Evolutionary conservation across 2,329 filamentous ascomycete species (phyloP), one percentile per base, ranked within the genome.

Genomic region (Colletotrichum eremochloae): DNA sequence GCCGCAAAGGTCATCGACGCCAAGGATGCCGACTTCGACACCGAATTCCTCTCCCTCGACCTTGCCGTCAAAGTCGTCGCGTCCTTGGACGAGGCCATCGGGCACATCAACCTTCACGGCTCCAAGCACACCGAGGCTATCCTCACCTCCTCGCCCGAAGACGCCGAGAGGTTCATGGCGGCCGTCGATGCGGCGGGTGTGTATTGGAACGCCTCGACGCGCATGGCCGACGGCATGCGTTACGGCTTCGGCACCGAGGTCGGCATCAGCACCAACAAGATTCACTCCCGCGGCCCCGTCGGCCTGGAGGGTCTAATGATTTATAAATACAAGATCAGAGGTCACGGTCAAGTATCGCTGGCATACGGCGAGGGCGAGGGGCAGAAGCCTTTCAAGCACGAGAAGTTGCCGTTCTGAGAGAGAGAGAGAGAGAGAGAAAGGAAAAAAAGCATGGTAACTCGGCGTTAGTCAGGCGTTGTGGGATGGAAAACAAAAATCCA

Each of bases 181-280:
- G 90, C 90, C 71, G 90, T 98, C 63, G 96, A 98, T 83, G 94
- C 94, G 38, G 93, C 95, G 0, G 96, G 95, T 64, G 95, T 96
- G 24, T 99, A 97, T 87, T 98, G 96, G 95, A 99, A 99, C 81
- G 94, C 95, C 9, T 97, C 94, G 33, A 97, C 94, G 11, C 90
- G 96, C 63, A 96, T 99, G 84, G 95, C 95, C 7, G 96, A 99
- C 81, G 96, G 96, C 9, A 98, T 97, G 93, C 89, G 96, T 53
- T 98, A 97, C 81, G 96, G 96, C 9, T 99, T 99, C 82, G 96
- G 96, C 60, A 98, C 96, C 0, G 96, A 99, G 84, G 96, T 99
- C 33, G 96, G 96, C 67, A 98, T 99, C 83, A 97, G 94, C 84
- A 99, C 96, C 62, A 99, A 98, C 86, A 99, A 98, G 86, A 97